These are phyloP conservation scores for Penicillium daleae DNA, from an alignment of 495 filamentous ascomycete species.

Conservation along the genomic window DNA sequence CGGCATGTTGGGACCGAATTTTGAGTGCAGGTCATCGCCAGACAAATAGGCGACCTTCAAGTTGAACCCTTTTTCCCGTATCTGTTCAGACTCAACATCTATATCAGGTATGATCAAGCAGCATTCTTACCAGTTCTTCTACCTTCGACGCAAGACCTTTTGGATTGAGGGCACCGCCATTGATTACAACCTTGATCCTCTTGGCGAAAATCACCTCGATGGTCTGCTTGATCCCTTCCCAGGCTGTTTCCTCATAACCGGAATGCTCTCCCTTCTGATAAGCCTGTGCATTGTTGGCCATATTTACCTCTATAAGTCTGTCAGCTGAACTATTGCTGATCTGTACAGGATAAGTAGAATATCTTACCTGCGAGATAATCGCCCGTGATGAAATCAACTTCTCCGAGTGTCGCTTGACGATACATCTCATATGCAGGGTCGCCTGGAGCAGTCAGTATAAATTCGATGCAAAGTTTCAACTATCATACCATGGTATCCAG, in stretches of 20 bases:
- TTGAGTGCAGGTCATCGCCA: neutral
- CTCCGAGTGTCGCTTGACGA: neutral
- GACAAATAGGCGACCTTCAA: neutral
- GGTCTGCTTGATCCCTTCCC: neutral
- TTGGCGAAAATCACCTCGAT: neutral
- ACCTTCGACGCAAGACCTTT: neutral
- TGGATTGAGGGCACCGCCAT: neutral
- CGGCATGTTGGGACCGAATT: neutral
- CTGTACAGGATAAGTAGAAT: neutral
- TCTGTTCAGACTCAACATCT: neutral
- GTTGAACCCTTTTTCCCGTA: neutral
- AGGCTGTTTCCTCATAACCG: neutral
- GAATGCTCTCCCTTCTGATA: neutral
- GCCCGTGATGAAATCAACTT: neutral
- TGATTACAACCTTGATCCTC: neutral
- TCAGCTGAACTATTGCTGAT: neutral
- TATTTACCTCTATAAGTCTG: neutral
- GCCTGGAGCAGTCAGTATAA: neutral
- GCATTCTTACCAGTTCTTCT: neutral
- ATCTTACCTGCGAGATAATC: neutral
- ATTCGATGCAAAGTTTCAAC: neutral
- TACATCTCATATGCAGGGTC: neutral
- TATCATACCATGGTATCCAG: neutral
- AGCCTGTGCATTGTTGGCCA: neutral
- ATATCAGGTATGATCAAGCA: neutral